Percentiles rank a stretch among this genome's conserved stretches.
Evolutionary conservation across 2,329 filamentous ascomycete species (phyloP).

Genomic region (Apiospora arundinis): DNA sequence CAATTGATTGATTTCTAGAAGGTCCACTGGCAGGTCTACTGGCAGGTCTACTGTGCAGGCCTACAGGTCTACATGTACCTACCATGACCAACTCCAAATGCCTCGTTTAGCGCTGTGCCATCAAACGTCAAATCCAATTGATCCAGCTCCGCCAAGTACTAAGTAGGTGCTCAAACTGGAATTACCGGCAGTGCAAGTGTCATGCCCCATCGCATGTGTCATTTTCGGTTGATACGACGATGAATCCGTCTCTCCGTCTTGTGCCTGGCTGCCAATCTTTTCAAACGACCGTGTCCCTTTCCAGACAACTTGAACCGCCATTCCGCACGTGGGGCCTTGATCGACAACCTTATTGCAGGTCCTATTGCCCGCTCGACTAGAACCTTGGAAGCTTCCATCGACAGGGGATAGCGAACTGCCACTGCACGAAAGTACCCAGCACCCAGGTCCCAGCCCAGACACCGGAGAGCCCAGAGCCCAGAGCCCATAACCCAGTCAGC

Average conservation of each 20-base stretch:
- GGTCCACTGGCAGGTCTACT: not conserved
- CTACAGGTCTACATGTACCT: not conserved
- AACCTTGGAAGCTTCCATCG: constrained; percentile 17
- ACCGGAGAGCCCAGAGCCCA: too few relatives aligned
- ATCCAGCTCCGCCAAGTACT: constrained; percentile 5
- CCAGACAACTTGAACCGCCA: constrained; percentile 3
- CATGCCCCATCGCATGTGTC: not conserved
- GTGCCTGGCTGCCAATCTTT: constrained; percentile 1
- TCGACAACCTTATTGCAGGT: constrained; percentile 18
- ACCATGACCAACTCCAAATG: not conserved
- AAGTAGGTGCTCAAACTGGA: constrained; percentile 13
- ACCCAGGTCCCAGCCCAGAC: not conserved
- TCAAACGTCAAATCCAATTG: constrained; percentile 11
- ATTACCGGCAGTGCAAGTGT: constrained; percentile 4
- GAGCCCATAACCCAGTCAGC: not conserved
- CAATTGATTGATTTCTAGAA: constrained; percentile 1
- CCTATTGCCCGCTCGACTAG: constrained; percentile 8
- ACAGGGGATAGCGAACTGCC: constrained; percentile 9
- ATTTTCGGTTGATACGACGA: not conserved
- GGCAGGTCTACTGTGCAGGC: too few relatives aligned
- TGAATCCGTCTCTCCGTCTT: not conserved
- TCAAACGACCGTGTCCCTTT: constrained; percentile 7
- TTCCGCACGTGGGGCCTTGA: constrained; percentile 13
- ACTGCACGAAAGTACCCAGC: not conserved
- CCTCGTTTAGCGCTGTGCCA: not conserved